Evolutionary conservation across 2,329 filamentous ascomycete genomes (phyloP).

Genomic region (Talaromyces sp.): DNA sequence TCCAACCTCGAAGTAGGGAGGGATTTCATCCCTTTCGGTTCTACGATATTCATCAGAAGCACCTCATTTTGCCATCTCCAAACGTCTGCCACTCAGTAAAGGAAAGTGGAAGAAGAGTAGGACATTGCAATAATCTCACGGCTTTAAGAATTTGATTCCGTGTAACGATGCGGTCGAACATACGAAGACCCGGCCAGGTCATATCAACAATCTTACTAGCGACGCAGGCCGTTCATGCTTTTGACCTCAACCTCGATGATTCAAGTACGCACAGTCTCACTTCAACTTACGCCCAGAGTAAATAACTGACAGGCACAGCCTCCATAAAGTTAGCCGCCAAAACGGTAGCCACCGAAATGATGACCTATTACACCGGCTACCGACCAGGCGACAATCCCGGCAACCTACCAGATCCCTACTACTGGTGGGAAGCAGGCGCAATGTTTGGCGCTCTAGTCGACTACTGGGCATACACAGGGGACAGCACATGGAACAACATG

Average conservation of each 20-base stretch:
- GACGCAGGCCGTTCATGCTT: conserved; percentile 17
- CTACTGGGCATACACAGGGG: conserved; percentile 47
- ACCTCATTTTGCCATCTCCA: background rate
- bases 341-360: conserved; percentile 49
- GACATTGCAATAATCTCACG: background rate
- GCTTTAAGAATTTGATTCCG: no score
- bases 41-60: background rate
- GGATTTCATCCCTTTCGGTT: background rate
- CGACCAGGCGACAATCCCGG: conserved; percentile 52
- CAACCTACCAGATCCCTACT: conserved; percentile 51
- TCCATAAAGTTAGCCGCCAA: conserved; percentile 50
- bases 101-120: background rate
- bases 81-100: background rate
- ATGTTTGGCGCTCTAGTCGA: conserved; percentile 45
- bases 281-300: background rate
- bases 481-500: conserved; percentile 41
- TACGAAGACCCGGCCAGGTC: background rate
- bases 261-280: conserved; percentile 4
- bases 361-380: conserved; percentile 52
- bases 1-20: background rate
- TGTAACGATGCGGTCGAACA: background rate
- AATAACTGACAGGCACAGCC: conserved; percentile 27
- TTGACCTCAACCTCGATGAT: conserved; percentile 22
- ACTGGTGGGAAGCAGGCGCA: conserved; percentile 47
- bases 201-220: conserved; percentile 15